These are phyloP conservation scores for Xylaria sp. DNA, from an alignment of 2,329 filamentous ascomycete species.

Conservation along the genomic window DNA sequence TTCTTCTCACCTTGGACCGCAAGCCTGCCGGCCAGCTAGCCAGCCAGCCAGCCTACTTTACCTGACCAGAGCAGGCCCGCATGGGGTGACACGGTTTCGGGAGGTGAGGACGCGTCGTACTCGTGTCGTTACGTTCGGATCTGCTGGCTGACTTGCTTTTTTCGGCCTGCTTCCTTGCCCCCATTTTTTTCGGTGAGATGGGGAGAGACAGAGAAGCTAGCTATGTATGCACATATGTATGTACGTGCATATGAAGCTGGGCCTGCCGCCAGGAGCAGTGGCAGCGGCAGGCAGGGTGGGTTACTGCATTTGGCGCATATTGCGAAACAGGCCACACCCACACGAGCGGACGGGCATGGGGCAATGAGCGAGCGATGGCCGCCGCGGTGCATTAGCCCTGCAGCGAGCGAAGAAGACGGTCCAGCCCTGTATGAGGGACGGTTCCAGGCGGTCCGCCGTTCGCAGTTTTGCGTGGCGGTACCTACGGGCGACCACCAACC, in stretches of 20 bases:
- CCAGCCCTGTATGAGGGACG: conserved; percentile 26
- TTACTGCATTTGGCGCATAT: background rate
- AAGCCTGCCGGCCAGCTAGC: background rate
- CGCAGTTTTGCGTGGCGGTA: conserved; percentile 9
- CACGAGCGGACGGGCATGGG: background rate
- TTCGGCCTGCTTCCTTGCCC: no score
- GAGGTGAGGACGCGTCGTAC: background rate
- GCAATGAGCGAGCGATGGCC: conserved; percentile 4
- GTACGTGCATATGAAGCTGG: background rate
- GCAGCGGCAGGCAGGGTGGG: no score
- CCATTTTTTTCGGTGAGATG: background rate
- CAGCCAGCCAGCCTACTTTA: no score
- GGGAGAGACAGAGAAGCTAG: no score
- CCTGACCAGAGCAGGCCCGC: background rate
- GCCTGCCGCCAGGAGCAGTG: no score
- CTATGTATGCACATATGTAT: background rate
- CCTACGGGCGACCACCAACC: background rate
- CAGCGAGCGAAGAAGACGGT: conserved; percentile 19
- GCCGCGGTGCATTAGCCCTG: conserved; percentile 11
- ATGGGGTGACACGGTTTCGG: background rate
- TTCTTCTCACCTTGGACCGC: background rate
- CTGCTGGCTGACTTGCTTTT: background rate
- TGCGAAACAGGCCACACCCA: background rate
- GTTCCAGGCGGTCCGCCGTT: conserved; percentile 21
- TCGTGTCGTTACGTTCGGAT: background rate